phyloP scores from a whole-genome alignment of 1,139 yeast species.

The Yamadazyma buinensis region DNA sequence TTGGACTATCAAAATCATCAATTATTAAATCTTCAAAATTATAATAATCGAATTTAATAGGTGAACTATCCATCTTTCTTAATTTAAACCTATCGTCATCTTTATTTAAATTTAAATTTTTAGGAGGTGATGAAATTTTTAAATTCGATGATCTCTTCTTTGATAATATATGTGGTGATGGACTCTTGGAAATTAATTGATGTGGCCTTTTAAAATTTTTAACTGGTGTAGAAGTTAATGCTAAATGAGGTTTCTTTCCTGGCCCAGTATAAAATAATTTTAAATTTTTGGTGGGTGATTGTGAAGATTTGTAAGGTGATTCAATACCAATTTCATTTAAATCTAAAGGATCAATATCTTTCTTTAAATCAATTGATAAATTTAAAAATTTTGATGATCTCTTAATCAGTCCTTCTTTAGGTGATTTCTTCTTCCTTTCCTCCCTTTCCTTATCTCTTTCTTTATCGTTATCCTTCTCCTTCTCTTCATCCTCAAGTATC shows the following conservation, averaged over 20 bases:
- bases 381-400: conserved; percentile 47
- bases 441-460: conserved; percentile 1
- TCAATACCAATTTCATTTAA: conserved; percentile 26
- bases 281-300: background rate
- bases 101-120: background rate
- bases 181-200: conserved; percentile 43
- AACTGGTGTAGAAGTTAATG: conserved; percentile 10
- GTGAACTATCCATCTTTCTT: conserved; percentile 16
- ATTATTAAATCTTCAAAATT: conserved; percentile 29
- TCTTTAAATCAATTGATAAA: conserved; percentile 34
- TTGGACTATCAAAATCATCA: conserved; percentile 22
- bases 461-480: background rate
- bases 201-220: conserved; percentile 49
- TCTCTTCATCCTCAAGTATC: conserved; percentile 32
- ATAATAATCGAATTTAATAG: conserved; percentile 24
- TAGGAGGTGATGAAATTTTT: background rate
- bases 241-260: background rate
- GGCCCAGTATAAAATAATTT: too few species aligned
- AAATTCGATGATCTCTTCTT: conserved; percentile 9
- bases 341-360: conserved; percentile 13
- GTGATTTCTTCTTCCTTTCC: background rate
- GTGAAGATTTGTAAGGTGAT: conserved; percentile 5
- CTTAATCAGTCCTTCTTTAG: conserved; percentile 26
- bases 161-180: conserved; percentile 28
- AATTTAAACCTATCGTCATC: conserved; percentile 10